Conservation (phyloP, 306 rosid species). For the Styphnolobium japonicum region DNA sequence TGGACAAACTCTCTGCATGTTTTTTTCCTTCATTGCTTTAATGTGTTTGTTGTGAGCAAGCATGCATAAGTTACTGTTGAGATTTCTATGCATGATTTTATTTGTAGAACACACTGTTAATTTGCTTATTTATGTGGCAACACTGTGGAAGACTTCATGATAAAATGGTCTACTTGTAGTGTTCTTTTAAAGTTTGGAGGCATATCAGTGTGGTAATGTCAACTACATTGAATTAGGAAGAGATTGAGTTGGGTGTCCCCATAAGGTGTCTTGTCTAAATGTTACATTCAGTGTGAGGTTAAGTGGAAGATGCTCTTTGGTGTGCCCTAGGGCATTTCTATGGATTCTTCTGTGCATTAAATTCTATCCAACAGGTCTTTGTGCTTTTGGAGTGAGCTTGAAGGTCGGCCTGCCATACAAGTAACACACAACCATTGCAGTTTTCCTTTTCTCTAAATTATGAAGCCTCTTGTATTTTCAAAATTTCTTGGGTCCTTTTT, state of each 20-base stretch:
- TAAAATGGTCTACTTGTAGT: background rate
- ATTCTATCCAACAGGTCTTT: background rate
- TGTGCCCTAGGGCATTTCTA: background rate
- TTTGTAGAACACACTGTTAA: background rate
- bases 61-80: background rate
- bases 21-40: background rate
- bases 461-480: background rate
- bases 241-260: background rate
- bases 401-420: background rate
- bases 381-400: background rate
- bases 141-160: background rate
- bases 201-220: background rate
- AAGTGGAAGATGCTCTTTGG: background rate
- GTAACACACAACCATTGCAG: background rate
- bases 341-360: background rate
- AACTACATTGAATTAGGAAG: background rate
- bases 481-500: background rate
- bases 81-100: background rate
- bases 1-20: background rate
- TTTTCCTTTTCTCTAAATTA: background rate
- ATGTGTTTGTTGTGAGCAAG: background rate
- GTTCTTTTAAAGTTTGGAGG: background rate
- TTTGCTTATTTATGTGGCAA: background rate
- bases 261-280: background rate
- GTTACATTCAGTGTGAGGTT: background rate